Base-by-base conservation (phyloP, 176 grass and related monocot species). In the Oryza punctata region DNA sequence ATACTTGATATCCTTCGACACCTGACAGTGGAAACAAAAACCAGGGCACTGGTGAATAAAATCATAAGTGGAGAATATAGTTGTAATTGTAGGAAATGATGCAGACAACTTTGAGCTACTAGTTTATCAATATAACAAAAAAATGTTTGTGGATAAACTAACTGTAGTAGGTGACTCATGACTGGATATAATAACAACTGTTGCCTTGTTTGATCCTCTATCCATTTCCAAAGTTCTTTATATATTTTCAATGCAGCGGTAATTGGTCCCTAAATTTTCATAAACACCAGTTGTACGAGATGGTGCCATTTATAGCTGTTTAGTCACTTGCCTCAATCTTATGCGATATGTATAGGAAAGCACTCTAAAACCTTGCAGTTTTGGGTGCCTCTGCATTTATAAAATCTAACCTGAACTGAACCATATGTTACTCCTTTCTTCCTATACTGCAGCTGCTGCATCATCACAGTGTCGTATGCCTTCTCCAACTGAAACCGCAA, bases 381-480 rank as follows among this genome's bases (percentile, higher is more conserved):
- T 72, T 23, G 1, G 45, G 19, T 59, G 33, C 15, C 32, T 18
- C 19, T 50, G 69, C 49, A 35, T 60, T 1, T 37, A 29, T 18
- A 5, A 32, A 6, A 65, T n/a, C 71, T 80, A 12, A 95, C 93
- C 92, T 98, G 47, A 85, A 98, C 89, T 3, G 96, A 95, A 45
- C 96, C 96, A 63, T 90, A 95, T 49, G 93, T 65, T 24, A 98
- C 75, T 6, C 96, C 96, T 79, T 93, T 91, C 77, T 98, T 98
- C 37, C 96, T 80, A 69, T 95, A 90, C 65, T 95, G 89, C 69
- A 98, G 88, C 84, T 95, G 96, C 75, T 85, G 85, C 96, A 98
- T 95, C 93, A 98, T 98, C 57, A 95, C 94, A 30, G 90, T 98
- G 69, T 98, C 96, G 25, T 98, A 93, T 14, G 96, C 96, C 69